Evolutionary conservation across 345 rosid species (phyloP), one percentile per base, ranked within the genome.

Genomic region (Acer campestre): DNA sequence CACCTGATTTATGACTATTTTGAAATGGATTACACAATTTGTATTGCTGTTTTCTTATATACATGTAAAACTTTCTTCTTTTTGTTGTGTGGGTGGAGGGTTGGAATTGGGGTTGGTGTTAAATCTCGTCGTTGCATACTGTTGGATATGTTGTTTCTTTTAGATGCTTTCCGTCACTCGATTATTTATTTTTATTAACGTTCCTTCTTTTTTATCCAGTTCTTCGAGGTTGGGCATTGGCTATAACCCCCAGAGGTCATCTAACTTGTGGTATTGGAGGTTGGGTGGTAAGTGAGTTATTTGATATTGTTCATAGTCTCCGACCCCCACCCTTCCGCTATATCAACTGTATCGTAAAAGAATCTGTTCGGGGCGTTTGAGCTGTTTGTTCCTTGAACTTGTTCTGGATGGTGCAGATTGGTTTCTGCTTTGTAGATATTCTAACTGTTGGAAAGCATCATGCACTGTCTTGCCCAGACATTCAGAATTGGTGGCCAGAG

Each of bases 251-350:
- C 73, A 77, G 84, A 61, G 84, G 69, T 80, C 84, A 74, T 83
- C 82, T 82, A 80, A 83, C 87, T 74, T 75, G 75, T 66, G 83
- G 77, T 69, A 61, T n/a, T 73, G 51, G 74, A 68, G 85, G 84
- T 79, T 78, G 85, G 86, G 90, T 84, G 92, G 92, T 85, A 82
- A 80, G 88, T 80, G 86, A 85, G 85, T 82, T 79, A 83, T 80
- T 84, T 74, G 80, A 78, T 83, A 81, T 80, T 73, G 77, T 84
- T 76, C 86, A 79, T 67, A 75, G 86, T 82, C 82, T 87, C 86
- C 82, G 63, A 77, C 77, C 80, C 84, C 85, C 80, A 68, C 40
- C 78, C 80, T 83, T 73, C 74, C 2, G 58, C 74, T 71, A 67
- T 84, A 73, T 73, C 81, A 73, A 68, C 79, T 80, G 74, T 80